Evolutionary conservation across 1,284 basidiomycete species (phyloP).

Genomic region (Paramarasmius palmivorus): DNA sequence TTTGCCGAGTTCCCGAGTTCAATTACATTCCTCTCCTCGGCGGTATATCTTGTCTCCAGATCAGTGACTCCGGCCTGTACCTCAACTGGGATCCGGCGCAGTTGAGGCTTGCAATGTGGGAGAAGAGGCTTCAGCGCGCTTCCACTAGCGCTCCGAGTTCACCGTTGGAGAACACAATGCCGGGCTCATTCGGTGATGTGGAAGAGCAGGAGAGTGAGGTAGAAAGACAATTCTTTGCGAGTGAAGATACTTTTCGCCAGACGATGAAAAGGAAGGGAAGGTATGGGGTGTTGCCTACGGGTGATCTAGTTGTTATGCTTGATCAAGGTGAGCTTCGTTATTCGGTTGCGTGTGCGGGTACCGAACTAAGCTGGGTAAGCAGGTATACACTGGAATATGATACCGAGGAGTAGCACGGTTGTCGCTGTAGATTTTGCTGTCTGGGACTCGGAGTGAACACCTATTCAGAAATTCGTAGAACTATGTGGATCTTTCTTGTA

Average conservation of each 20-base stretch:
- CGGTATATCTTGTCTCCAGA: constrained; percentile 54
- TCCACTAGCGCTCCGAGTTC: no score
- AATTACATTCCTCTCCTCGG: constrained; percentile 33
- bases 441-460: background rate
- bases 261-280: background rate
- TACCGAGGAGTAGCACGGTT: background rate
- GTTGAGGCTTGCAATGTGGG: background rate
- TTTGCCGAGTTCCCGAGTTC: constrained; percentile 39
- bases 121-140: background rate
- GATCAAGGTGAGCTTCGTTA: background rate
- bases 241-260: background rate
- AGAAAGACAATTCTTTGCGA: background rate
- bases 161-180: background rate
- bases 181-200: background rate
- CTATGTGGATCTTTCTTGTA: no score
- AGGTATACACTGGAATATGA: background rate
- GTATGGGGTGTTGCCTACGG: background rate
- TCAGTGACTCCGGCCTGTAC: constrained; percentile 52
- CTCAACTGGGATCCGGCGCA: constrained; percentile 44
- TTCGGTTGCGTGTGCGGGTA: background rate
- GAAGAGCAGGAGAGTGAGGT: background rate
- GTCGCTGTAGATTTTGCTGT: background rate
- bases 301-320: background rate
- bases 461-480: no score
- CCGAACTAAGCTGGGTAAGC: background rate